Percentiles rank a stretch among this genome's conserved stretches.
Evolutionary conservation across 1,284 basidiomycete genomes (phyloP).

Genomic region (Ganoderma leucocontextum): DNA sequence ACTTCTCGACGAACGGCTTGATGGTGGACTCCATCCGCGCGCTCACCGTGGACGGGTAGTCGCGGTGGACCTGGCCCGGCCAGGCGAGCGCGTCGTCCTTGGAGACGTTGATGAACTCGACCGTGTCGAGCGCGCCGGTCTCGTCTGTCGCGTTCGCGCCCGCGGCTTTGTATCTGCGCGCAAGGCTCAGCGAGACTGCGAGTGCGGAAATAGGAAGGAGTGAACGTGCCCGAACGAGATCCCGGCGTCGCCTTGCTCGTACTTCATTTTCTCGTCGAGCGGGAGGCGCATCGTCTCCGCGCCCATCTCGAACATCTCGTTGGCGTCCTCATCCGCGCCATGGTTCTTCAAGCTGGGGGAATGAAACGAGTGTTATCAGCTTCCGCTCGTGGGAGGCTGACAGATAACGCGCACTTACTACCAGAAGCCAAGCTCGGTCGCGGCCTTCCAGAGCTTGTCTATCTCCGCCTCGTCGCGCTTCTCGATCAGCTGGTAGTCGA

Average conservation of each 20-base stretch:
- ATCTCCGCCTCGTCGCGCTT: conserved; percentile 39
- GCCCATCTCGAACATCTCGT: conserved; percentile 48
- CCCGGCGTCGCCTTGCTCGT: conserved; percentile 48
- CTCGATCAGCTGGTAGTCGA: conserved; percentile 44
- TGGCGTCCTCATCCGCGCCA: conserved; percentile 43
- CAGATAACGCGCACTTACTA: conserved; percentile 37
- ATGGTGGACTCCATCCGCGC: conserved; percentile 43
- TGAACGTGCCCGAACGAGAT: conserved; percentile 43
- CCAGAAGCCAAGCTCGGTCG: conserved; percentile 45
- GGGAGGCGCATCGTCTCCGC: conserved; percentile 46
- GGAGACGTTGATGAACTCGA: conserved; percentile 45
- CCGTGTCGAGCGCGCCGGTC: conserved; percentile 42
- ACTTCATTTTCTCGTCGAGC: conserved; percentile 48
- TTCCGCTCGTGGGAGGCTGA: not conserved
- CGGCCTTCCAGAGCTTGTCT: conserved; percentile 42
- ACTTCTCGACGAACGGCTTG: conserved; percentile 44
- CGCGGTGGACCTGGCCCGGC: conserved; percentile 41
- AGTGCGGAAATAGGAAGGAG: not conserved
- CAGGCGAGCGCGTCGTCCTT: conserved; percentile 46
- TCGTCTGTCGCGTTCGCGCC: conserved; percentile 47
- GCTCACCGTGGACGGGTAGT: conserved; percentile 45
- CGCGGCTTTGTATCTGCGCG: conserved; percentile 43
- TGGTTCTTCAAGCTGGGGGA: conserved; percentile 45
- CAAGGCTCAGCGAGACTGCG: not conserved
- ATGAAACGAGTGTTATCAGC: not conserved